phyloP scores from a whole-genome alignment of 495 filamentous ascomycete genomes.

The Penicillium tannophilum region DNA sequence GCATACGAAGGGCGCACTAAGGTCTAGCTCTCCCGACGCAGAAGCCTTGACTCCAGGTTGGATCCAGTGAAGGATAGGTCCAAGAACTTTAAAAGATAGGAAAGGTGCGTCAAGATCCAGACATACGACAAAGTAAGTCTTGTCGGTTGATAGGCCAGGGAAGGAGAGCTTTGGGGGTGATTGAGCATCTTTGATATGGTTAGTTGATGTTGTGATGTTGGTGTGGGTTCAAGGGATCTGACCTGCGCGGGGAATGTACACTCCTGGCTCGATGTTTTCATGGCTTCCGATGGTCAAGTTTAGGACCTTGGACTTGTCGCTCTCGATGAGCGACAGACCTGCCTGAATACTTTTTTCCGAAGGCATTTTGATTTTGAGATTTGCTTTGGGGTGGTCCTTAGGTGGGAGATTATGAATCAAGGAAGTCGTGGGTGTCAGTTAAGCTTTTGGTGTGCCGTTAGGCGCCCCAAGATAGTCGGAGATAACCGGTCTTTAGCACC shows the following conservation, averaged over 20 bases:
- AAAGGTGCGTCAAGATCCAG: slow-evolving; percentile 59
- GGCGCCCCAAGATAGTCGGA: neutral
- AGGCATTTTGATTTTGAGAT: slow-evolving; percentile 28
- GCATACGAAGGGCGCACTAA: slow-evolving; percentile 35
- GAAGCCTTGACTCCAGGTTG: slow-evolving; percentile 45
- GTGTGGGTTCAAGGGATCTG: neutral
- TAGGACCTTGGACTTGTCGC: slow-evolving; percentile 36
- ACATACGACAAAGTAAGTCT: slow-evolving; percentile 47
- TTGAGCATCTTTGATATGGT: slow-evolving; percentile 31
- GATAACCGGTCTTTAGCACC: slow-evolving; percentile 3
- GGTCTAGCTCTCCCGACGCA: slow-evolving; percentile 20
- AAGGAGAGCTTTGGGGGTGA: slow-evolving; percentile 31
- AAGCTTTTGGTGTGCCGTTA: neutral
- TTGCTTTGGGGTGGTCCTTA: neutral
- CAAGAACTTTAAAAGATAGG: slow-evolving; percentile 40
- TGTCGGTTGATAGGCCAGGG: slow-evolving; percentile 17
- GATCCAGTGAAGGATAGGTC: slow-evolving; percentile 53
- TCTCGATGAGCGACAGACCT: slow-evolving; percentile 36
- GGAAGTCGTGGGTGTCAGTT: neutral
- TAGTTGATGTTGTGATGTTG: neutral
- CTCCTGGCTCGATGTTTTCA: slow-evolving; percentile 31
- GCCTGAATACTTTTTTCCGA: slow-evolving; percentile 30
- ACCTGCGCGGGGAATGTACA: slow-evolving; percentile 35
- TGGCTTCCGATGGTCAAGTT: slow-evolving; percentile 31
- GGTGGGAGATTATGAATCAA: neutral